These are phyloP conservation scores for Candolleomyces aberdarensis DNA, from an alignment of 768 basidiomycete species.

Conservation along the genomic window DNA sequence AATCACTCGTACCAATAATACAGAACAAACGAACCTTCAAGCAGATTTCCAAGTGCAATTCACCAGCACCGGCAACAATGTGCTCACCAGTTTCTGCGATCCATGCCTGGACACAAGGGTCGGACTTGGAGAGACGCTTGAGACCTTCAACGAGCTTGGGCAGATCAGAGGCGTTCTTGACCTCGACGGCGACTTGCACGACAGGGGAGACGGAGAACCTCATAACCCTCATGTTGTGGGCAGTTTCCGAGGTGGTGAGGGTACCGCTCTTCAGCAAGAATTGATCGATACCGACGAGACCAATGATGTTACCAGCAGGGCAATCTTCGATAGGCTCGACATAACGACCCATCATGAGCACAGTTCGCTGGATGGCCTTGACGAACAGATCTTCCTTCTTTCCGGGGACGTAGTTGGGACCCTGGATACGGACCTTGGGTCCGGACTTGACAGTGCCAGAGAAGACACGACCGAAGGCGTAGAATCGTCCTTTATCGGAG, in stretches of 20 bases:
- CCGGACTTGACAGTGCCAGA: slow-evolving; percentile 96
- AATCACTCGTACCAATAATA: background rate
- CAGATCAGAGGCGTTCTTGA: slow-evolving; percentile 98
- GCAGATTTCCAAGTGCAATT: slow-evolving; percentile 99
- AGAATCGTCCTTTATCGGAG: slow-evolving; percentile 99
- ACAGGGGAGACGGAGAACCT: slow-evolving; percentile 99
- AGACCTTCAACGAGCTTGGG: slow-evolving; percentile 99
- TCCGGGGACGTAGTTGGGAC: slow-evolving; percentile 97
- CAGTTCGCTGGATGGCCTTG: slow-evolving; percentile 98
- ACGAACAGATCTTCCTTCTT: slow-evolving; percentile 98
- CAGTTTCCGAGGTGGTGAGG: slow-evolving; percentile 95
- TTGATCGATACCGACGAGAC: slow-evolving; percentile 99
- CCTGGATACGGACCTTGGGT: slow-evolving; percentile 99
- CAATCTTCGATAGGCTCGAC: slow-evolving; percentile 99
- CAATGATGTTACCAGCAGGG: slow-evolving; percentile 97
- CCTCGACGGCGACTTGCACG: slow-evolving; percentile 98
- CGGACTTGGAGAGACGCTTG: slow-evolving; percentile 99
- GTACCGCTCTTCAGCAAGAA: slow-evolving; percentile 99
- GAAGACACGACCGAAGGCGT: slow-evolving; percentile 99
- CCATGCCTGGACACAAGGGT: slow-evolving; percentile 98
- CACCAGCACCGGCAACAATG: slow-evolving; percentile 99
- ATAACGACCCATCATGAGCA: slow-evolving; percentile 99
- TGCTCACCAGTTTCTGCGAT: slow-evolving; percentile 92
- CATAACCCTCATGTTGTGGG: slow-evolving; percentile 99
- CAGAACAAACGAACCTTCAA: slow-evolving; percentile 64